Conservation (phyloP, 1,284 basidiomycete genomes). For the Stygiomarasmius scandens region DNA sequence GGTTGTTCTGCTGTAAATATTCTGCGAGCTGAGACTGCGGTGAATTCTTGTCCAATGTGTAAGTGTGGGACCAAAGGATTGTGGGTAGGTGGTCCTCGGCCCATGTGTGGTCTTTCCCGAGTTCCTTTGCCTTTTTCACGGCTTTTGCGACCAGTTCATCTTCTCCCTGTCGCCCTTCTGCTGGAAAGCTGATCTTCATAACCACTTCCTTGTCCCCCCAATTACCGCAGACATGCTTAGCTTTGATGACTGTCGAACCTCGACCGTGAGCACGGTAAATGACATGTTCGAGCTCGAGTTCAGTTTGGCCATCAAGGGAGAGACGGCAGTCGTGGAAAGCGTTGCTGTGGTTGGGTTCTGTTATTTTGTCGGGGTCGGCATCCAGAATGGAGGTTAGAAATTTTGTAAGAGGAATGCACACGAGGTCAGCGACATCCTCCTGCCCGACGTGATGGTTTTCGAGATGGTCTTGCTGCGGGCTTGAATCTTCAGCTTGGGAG, state of each 20-base stretch:
- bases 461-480: no score
- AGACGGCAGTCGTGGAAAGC: no score
- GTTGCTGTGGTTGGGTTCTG: no score
- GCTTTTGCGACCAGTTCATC: neutral
- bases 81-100: constrained; percentile 12
- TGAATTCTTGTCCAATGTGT: neutral
- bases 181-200: constrained; percentile 11
- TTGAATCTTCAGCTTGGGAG: no score
- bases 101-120: constrained; percentile 6
- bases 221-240: neutral
- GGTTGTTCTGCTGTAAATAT: no score
- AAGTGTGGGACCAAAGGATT: neutral
- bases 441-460: no score
- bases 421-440: no score
- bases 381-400: no score
- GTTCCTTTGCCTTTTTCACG: neutral
- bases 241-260: neutral
- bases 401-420: no score
- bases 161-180: neutral
- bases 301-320: no score
- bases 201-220: neutral
- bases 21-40: neutral
- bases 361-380: no score
- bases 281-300: no score
- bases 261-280: neutral